phyloP scores from a whole-genome alignment of 352 stramenopile genomes.

The Thraustochytrium striatum region DNA sequence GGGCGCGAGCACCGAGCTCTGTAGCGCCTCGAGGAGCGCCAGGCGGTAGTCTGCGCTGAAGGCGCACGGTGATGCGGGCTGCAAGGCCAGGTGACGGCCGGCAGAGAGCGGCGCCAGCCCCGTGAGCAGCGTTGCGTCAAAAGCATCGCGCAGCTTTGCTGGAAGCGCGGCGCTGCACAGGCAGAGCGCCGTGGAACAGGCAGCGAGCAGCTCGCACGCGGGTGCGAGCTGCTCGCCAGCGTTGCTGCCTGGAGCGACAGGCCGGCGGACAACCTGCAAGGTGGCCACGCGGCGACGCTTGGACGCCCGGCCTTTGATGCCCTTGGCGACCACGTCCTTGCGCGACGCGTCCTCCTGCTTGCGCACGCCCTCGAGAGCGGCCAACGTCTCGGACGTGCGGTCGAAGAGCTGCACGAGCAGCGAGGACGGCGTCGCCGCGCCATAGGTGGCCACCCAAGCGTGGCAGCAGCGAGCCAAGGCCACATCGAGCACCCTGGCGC shows the following conservation, averaged over 20 bases:
- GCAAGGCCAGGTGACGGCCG: neutral
- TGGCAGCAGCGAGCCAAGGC: neutral
- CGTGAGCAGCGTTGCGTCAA: slow-evolving; percentile 1
- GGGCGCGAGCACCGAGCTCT: slow-evolving; percentile 4
- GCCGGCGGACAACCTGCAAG: neutral
- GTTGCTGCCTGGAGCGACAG: neutral
- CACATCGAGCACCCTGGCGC: neutral
- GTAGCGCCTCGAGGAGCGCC: slow-evolving; percentile 1
- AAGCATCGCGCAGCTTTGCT: neutral
- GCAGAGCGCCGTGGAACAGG: neutral
- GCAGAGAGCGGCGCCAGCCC: neutral
- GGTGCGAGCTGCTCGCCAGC: neutral
- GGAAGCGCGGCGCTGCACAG: neutral
- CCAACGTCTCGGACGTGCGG: no score
- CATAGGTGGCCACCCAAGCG: neutral
- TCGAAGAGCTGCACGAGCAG: no score
- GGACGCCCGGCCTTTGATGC: neutral
- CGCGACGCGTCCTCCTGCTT: slow-evolving; percentile 1
- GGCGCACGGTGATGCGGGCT: neutral
- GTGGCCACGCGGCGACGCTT: slow-evolving; percentile 11
- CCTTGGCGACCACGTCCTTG: neutral
- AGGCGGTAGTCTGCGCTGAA: neutral
- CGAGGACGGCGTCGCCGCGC: neutral
- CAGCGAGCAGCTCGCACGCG: neutral
- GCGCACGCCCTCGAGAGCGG: slow-evolving; percentile 2